phyloP scores from a whole-genome alignment of 2,329 filamentous ascomycete species.

The Trichoderma breve region DNA sequence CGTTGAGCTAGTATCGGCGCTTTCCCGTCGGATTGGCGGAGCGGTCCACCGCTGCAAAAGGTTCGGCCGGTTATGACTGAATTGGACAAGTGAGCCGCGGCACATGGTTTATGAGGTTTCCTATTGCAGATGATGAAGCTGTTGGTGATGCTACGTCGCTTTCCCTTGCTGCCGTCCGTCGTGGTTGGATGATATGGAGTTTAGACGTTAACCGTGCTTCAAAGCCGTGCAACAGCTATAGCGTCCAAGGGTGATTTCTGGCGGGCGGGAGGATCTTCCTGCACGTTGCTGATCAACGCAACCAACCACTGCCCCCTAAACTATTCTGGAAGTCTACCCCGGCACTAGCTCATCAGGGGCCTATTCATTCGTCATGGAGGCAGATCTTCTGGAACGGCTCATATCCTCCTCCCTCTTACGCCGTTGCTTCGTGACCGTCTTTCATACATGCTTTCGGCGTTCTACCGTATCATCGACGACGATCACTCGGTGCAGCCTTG shows the following conservation, averaged over 20 bases:
- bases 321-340: constrained; percentile 22
- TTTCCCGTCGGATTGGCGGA: constrained; percentile 10
- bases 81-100: background rate
- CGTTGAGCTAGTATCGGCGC: constrained; percentile 11
- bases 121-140: background rate
- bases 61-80: background rate
- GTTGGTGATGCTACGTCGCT: constrained; percentile 1
- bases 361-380: constrained; percentile 13
- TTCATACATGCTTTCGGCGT: background rate
- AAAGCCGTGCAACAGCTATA: background rate
- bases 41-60: constrained; percentile 3
- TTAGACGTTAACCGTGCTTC: background rate
- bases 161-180: background rate
- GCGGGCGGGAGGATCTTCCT: constrained; percentile 22
- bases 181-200: background rate
- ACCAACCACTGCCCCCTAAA: constrained; percentile 18
- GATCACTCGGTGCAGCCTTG: constrained; percentile 4
- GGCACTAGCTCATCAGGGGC: constrained; percentile 19
- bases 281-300: constrained; percentile 22
- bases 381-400: constrained; percentile 21
- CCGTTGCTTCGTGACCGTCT: background rate
- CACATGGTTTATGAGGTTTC: background rate
- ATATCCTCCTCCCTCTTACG: background rate
- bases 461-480: background rate
- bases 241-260: background rate